These are phyloP conservation scores for Nitzschia inconspicua DNA, from an alignment of 108 stramenopile species.

Conservation along the genomic window DNA sequence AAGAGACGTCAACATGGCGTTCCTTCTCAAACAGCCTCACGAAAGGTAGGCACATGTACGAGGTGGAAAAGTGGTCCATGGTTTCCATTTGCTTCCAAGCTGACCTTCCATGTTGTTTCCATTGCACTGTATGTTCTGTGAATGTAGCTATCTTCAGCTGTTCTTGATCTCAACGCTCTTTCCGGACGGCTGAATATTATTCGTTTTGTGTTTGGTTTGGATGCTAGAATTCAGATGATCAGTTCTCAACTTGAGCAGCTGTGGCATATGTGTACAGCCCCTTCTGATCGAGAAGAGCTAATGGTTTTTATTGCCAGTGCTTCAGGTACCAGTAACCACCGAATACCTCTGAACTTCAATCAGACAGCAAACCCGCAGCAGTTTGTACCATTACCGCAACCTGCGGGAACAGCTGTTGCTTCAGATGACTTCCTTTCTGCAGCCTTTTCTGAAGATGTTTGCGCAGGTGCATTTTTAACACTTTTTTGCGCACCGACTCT, in stretches of 20 bases:
- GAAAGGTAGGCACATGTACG: conserved; percentile 44
- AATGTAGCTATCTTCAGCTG: too few species aligned
- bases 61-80: neutral
- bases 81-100: neutral
- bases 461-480: conserved; percentile 55
- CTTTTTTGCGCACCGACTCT: conserved; percentile 72
- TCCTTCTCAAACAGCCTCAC: neutral
- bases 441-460: conserved; percentile 63
- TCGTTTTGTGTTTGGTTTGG: conserved; percentile 72
- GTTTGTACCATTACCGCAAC: neutral
- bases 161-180: too few species aligned
- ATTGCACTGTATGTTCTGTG: neutral
- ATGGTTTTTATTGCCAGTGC: conserved; percentile 80
- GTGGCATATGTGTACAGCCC: conserved; percentile 67
- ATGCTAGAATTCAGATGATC: conserved; percentile 41
- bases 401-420: conserved; percentile 24
- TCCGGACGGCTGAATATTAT: conserved; percentile 63
- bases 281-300: conserved; percentile 68
- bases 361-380: neutral
- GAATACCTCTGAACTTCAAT: neutral
- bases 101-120: neutral
- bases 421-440: conserved; percentile 44
- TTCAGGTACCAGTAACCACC: conserved; percentile 31
- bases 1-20: conserved; percentile 24
- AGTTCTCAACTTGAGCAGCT: conserved; percentile 52